Conservation (phyloP, 164 flowering plant species). For the Liriodendron chinense region DNA sequence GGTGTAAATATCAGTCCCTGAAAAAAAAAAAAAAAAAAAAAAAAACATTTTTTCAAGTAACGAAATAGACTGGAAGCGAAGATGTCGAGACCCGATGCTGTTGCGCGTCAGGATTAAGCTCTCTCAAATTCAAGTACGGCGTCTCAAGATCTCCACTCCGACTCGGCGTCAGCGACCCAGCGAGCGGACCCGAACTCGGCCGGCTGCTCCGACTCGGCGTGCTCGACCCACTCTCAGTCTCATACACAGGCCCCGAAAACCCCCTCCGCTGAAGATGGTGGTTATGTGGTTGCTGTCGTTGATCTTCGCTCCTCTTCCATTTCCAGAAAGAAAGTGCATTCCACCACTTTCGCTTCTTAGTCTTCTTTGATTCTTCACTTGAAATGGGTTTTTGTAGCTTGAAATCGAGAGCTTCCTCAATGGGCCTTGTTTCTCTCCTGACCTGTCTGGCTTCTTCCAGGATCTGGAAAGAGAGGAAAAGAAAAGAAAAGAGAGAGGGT, state of each 20-base stretch:
- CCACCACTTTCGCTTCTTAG: conserved; percentile 68
- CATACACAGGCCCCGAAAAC: conserved; percentile 56
- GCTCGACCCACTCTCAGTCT: conserved; percentile 56
- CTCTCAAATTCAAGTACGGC: conserved; percentile 70
- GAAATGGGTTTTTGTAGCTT: conserved; percentile 75
- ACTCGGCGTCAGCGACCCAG: conserved; percentile 41
- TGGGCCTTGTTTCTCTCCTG: conserved; percentile 43
- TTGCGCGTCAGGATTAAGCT: conserved; percentile 48
- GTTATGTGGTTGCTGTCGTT: neutral
- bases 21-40: neutral
- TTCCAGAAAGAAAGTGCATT: conserved; percentile 62
- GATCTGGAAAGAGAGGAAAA: conserved; percentile 35
- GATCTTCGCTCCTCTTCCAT: conserved; percentile 45
- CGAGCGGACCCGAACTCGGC: conserved; percentile 55
- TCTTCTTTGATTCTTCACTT: conserved; percentile 39
- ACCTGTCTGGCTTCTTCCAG: conserved; percentile 72
- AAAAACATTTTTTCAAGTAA: conserved; percentile 51
- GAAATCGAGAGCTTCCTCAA: conserved; percentile 48
- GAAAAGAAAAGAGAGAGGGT: neutral
- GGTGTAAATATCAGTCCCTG: neutral
- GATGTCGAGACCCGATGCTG: conserved; percentile 46
- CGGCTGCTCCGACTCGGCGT: conserved; percentile 51
- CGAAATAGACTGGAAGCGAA: conserved; percentile 68
- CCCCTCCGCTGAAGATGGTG: neutral
- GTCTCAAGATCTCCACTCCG: conserved; percentile 42